A percentile compares a stretch with the other conserved stretches of the same genome.
phyloP scores from a whole-genome alignment of 768 basidiomycete species.

The Leccinum obscurum region DNA sequence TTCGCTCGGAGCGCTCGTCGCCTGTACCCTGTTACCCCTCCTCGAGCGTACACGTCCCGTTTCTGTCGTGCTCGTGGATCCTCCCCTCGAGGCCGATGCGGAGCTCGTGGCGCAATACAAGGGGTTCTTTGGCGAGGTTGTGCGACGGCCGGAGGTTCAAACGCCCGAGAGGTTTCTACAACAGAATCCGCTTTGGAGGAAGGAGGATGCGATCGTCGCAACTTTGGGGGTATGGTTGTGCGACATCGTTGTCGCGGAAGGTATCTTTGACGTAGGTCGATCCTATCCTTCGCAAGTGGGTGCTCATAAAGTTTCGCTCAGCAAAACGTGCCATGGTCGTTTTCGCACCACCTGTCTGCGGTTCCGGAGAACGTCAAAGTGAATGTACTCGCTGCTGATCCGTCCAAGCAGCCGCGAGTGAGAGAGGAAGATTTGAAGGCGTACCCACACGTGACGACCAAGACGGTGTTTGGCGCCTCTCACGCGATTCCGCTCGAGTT shows the following conservation, averaged over 20 bases:
- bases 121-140: rapidly evolving
- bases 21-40: constrained; percentile 13
- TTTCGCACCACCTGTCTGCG: constrained; percentile 4
- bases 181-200: not conserved
- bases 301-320: not conserved
- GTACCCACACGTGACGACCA: constrained; percentile 6
- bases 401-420: not conserved
- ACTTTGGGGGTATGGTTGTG: constrained; percentile 1
- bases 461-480: constrained; percentile 10
- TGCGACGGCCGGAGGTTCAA: not conserved
- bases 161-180: not conserved
- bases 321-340: constrained; percentile 28
- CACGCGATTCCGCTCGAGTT: constrained; percentile 18
- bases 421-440: constrained; percentile 3
- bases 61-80: constrained; percentile 22
- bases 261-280: constrained; percentile 14
- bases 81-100: constrained; percentile 7
- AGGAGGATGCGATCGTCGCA: not conserved
- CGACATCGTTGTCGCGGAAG: constrained; percentile 10
- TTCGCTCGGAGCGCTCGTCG: constrained; percentile 23
- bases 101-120: not conserved
- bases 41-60: constrained; percentile 11
- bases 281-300: not conserved
- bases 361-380: constrained; percentile 13
- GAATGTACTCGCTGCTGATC: constrained; percentile 16